These are phyloP conservation scores for Funneliformis geosporum DNA, from an alignment of 192 early-diverging fungal species.

Conservation along the genomic window DNA sequence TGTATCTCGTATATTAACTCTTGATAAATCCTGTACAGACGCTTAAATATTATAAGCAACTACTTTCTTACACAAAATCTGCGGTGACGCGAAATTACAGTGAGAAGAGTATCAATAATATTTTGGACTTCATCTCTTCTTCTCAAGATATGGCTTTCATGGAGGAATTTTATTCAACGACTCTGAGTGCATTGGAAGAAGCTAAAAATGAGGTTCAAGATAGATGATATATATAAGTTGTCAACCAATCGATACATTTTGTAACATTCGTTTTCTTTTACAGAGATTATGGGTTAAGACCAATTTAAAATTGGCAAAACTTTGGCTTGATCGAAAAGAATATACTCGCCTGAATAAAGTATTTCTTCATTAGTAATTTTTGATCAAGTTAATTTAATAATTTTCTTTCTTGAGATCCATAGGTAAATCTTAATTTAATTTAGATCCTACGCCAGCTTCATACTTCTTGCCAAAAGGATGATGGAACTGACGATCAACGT, in stretches of 20 bases:
- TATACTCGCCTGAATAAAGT: conserved; percentile 72
- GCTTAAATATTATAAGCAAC: conserved; percentile 67
- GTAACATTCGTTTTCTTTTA: not conserved
- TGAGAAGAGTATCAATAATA: conserved; percentile 91
- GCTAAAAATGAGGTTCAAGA: conserved; percentile 76
- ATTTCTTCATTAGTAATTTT: not conserved
- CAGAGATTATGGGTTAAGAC: conserved; percentile 84
- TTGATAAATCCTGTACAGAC: conserved; percentile 47
- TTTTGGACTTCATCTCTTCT: conserved; percentile 76
- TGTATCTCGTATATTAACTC: not conserved
- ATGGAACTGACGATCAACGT: conserved; percentile 82
- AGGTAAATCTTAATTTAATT: not conserved
- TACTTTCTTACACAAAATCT: conserved; percentile 74
- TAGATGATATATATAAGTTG: not conserved
- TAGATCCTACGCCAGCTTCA: conserved; percentile 77
- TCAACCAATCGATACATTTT: not conserved
- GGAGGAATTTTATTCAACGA: conserved; percentile 82
- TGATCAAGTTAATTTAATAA: not conserved
- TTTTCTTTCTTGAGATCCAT: not conserved
- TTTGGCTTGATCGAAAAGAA: conserved; percentile 82
- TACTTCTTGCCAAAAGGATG: conserved; percentile 73
- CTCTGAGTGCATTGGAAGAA: conserved; percentile 69
- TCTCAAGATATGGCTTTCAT: conserved; percentile 78
- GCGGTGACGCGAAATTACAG: conserved; percentile 84
- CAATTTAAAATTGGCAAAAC: conserved; percentile 82